Evolutionary conservation across 345 rosid genomes (phyloP), one percentile per base, ranked within the genome.

Genomic region (Euphorbia peplus): DNA sequence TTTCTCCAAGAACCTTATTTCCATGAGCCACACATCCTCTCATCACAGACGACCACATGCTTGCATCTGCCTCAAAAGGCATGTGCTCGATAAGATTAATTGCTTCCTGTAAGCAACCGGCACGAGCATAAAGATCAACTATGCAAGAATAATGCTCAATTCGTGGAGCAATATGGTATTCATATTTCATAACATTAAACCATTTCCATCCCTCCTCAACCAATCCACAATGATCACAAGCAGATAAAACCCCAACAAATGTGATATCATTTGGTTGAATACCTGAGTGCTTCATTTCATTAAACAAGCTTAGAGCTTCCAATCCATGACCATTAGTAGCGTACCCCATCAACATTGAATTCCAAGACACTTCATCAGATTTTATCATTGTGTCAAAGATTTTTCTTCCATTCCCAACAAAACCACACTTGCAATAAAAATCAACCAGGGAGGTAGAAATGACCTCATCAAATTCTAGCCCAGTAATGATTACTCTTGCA

Each of bases 211-310:
- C 93, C 56, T 88, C 97, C 56, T 82, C 90, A 15, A 88, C 83
- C 72, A 92, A 66, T 72, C 98, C 98, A 76, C 93, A 86, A 72
- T 92, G 93, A 80, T 85, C 85, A 68, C 93, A 92, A 11, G 97
- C 91, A 60, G 93, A 84, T 35, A 90, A 68, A 72, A 90, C 84
- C 1, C 65, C 91, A 55, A 79, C 84, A 67, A 87, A 88, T 24
- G 97, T 92, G 46, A 83, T 74, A 57, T 50, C 56, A 22, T 80
- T 82, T 39, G 88, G 97, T 53, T 61, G 74, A 19, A 86, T n/a
- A 42, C 91, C 81, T 58, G 85, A 72, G 75, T 73, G 59, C 68
- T 70, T 87, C 97, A 90, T 88, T 86, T 90, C 74, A 50, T 83
- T 60, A 68, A 92, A 92, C 82, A 92, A 70, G 52, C 66, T 53